These are phyloP conservation scores for Salicornia ramosissima DNA, from an alignment of 148 eudicot species.

Conservation along the genomic window DNA sequence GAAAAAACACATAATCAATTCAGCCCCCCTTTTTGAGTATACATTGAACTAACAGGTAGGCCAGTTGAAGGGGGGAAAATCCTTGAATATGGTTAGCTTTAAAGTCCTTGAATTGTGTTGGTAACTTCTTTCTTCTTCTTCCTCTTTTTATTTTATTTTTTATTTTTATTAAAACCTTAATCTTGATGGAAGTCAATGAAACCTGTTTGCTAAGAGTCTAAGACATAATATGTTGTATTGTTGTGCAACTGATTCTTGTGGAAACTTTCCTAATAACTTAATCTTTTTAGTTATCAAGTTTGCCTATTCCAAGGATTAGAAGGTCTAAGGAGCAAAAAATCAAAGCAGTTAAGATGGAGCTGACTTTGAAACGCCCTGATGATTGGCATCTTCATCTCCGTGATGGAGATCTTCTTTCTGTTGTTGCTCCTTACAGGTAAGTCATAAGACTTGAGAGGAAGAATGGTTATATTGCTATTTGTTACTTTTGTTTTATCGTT, in stretches of 20 bases:
- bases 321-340: slow-evolving; percentile 28
- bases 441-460: not conserved
- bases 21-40: too few species aligned
- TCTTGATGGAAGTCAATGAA: not conserved
- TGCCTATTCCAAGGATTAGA: slow-evolving; percentile 27
- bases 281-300: slow-evolving; percentile 33
- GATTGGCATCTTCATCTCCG: slow-evolving; percentile 99
- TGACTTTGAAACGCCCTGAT: slow-evolving; percentile 78
- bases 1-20: too few species aligned
- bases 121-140: too few species aligned
- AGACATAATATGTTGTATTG: too few species aligned
- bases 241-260: not conserved
- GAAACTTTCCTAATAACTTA: not conserved
- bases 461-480: not conserved
- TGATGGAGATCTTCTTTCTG: slow-evolving; percentile 83
- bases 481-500: slow-evolving; percentile 1
- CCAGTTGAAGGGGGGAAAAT: too few species aligned
- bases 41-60: too few species aligned
- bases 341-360: slow-evolving; percentile 56
- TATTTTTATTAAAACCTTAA: not conserved
- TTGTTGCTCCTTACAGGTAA: slow-evolving; percentile 83
- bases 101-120: too few species aligned
- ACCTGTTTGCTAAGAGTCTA: not conserved
- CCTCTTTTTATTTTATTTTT: too few species aligned
- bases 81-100: too few species aligned